phyloP scores from a whole-genome alignment of 306 rosid species.

The Quercus engelmannii region DNA sequence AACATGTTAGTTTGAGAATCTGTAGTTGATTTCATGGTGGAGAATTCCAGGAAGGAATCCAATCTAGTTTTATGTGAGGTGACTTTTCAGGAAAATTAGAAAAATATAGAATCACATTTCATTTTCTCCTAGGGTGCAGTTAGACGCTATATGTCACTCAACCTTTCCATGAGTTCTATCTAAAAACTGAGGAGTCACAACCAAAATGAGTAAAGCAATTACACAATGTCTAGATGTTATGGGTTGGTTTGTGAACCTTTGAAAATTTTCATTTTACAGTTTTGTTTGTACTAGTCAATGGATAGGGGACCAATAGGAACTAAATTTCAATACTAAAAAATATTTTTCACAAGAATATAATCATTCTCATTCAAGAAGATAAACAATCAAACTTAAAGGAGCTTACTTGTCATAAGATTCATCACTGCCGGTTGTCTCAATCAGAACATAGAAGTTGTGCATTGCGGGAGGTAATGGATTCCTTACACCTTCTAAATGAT shows the following conservation, averaged over 20 bases:
- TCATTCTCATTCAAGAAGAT: slow-evolving; percentile 1
- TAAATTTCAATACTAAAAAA: background rate
- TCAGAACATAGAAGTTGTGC: slow-evolving; percentile 80
- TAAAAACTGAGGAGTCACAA: background rate
- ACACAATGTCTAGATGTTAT: background rate
- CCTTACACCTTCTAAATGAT: slow-evolving; percentile 80
- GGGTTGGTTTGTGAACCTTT: background rate
- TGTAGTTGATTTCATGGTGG: background rate
- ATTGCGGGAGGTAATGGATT: slow-evolving; percentile 70
- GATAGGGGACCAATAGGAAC: background rate
- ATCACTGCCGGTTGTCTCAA: slow-evolving; percentile 93
- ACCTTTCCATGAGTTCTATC: background rate
- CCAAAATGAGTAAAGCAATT: background rate
- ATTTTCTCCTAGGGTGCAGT: slow-evolving; percentile 1
- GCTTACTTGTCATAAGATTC: slow-evolving; percentile 74
- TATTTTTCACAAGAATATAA: background rate
- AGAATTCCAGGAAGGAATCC: slow-evolving; percentile 17
- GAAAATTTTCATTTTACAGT: background rate
- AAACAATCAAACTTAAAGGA: slow-evolving; percentile 10
- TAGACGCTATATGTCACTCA: slow-evolving; percentile 15
- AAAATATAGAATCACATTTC: slow-evolving; percentile 6
- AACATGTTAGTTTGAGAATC: background rate
- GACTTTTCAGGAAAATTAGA: slow-evolving; percentile 1
- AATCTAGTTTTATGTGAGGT: background rate
- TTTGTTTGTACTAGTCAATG: background rate